Percentiles rank a stretch among this genome's conserved stretches.
These are phyloP conservation scores for Neurospora tetraspora DNA, from an alignment of 495 filamentous ascomycete species.

Conservation along the genomic window DNA sequence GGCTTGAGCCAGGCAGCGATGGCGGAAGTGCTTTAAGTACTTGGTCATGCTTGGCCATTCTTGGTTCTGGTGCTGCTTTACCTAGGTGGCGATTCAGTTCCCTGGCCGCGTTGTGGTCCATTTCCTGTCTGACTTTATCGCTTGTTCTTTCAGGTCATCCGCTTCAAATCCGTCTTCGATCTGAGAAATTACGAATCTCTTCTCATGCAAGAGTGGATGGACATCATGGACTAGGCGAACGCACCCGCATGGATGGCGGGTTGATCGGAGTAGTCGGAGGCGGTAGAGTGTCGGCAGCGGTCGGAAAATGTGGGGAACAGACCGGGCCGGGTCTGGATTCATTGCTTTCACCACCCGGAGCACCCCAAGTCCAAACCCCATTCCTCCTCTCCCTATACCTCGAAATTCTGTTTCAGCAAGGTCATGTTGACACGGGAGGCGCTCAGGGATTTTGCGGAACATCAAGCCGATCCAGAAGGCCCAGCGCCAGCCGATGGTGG, in stretches of 20 bases:
- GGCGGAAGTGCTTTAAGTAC: neutral
- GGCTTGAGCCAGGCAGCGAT: neutral
- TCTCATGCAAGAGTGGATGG: neutral
- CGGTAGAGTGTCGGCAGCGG: neutral
- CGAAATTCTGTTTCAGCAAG: no score
- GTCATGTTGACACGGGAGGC: no score
- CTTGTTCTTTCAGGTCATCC: neutral
- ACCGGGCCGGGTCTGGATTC: neutral
- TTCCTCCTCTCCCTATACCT: no score
- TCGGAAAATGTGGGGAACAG: neutral
- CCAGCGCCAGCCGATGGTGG: conserved; percentile 55
- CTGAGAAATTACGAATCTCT: neutral
- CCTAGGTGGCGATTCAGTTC: neutral
- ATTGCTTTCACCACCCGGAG: no score
- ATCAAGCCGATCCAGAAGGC: conserved; percentile 54
- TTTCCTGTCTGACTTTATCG: neutral
- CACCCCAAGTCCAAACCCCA: no score
- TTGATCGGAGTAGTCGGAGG: neutral
- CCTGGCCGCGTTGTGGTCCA: neutral
- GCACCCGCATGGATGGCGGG: neutral
- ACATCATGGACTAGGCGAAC: neutral
- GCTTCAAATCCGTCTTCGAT: neutral
- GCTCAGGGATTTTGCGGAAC: neutral
- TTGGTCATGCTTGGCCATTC: neutral
- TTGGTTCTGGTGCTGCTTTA: no score